A percentile compares a stretch with the other conserved stretches of the same genome.
Conservation (phyloP, 306 rosid genomes). For the Pyrus betulifolia region DNA sequence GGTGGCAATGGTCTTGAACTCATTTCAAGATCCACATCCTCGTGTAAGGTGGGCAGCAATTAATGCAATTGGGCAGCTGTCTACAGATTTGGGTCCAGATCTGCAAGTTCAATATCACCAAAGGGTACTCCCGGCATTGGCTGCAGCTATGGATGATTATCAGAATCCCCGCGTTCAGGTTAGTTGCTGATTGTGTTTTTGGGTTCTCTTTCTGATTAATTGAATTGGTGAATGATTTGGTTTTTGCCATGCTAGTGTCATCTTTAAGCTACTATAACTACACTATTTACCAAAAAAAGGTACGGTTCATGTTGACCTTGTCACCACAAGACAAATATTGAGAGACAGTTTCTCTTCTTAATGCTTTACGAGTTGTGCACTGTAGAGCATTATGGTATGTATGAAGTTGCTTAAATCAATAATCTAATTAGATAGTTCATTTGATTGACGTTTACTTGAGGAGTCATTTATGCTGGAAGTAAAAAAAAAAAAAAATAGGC, state of each 20-base stretch:
- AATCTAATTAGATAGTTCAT: not conserved
- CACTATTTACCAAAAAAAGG: not conserved
- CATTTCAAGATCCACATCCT: slow-evolving; percentile 91
- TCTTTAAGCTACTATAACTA: not conserved
- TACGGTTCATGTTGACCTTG: not conserved
- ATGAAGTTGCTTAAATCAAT: not conserved
- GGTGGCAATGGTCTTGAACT: slow-evolving; percentile 91
- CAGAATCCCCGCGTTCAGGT: slow-evolving; percentile 99
- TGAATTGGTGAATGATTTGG: not conserved
- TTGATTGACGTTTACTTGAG: not conserved
- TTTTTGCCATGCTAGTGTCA: not conserved
- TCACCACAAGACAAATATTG: not conserved
- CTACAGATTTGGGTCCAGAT: slow-evolving; percentile 98
- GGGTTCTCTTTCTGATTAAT: not conserved
- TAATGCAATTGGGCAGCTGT: slow-evolving; percentile 91
- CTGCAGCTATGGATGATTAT: slow-evolving; percentile 92
- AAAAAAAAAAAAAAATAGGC: not conserved
- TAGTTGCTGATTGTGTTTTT: slow-evolving; percentile 1
- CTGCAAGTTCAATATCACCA: slow-evolving; percentile 82
- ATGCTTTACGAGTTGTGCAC: not conserved
- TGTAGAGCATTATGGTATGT: not conserved
- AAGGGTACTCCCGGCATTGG: slow-evolving; percentile 82
- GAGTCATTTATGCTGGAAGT: not conserved
- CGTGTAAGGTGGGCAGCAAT: slow-evolving; percentile 99
- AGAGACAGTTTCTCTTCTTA: not conserved